Percentiles rank a stretch among this genome's conserved stretches.
Conservation (phyloP, 768 basidiomycete genomes). For the Amylocystis lapponica region DNA sequence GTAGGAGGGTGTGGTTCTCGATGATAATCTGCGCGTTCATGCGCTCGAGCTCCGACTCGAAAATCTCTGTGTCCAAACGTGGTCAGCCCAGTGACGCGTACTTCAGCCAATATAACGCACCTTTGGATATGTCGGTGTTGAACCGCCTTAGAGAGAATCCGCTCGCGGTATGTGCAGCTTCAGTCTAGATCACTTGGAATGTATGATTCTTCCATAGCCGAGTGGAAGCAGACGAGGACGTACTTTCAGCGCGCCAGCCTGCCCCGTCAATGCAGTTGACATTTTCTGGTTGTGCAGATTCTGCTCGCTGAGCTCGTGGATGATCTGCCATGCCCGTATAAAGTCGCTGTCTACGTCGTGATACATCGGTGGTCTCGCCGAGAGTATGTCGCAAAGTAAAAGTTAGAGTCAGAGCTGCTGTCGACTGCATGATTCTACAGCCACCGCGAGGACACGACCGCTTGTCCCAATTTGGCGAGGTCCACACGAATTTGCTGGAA, state of each 20-base stretch:
- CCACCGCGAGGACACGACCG: too few relatives aligned
- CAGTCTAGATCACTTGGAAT: conserved; percentile 42
- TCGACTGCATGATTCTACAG: too few relatives aligned
- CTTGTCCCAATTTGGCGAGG: too few relatives aligned
- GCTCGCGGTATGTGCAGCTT: conserved; percentile 63
- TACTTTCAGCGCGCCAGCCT: conserved; percentile 74
- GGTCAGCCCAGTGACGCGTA: conserved; percentile 18
- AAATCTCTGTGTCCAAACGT: conserved; percentile 55
- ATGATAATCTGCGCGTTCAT: conserved; percentile 85
- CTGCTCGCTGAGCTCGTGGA: conserved; percentile 80
- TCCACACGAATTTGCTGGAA: too few relatives aligned
- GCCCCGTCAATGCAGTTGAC: conserved; percentile 57
- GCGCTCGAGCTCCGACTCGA: conserved; percentile 90
- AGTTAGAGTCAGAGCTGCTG: too few relatives aligned
- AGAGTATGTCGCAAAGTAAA: too few relatives aligned
- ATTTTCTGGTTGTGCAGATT: conserved; percentile 78
- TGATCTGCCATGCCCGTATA: conserved; percentile 69
- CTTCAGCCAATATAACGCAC: conserved; percentile 31
- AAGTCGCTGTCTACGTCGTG: conserved; percentile 62
- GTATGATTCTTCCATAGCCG: conserved; percentile 8
- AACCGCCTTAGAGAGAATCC: conserved; percentile 79
- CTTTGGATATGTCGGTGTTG: conserved; percentile 84
- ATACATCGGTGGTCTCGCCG: too few relatives aligned
- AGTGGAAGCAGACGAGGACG: conserved; percentile 13
- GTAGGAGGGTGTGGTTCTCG: conserved; percentile 87